Percentiles rank a stretch among this genome's conserved stretches.
Conservation (phyloP, 805 yeast genomes). For the Saccharomyces eubayanus region DNA sequence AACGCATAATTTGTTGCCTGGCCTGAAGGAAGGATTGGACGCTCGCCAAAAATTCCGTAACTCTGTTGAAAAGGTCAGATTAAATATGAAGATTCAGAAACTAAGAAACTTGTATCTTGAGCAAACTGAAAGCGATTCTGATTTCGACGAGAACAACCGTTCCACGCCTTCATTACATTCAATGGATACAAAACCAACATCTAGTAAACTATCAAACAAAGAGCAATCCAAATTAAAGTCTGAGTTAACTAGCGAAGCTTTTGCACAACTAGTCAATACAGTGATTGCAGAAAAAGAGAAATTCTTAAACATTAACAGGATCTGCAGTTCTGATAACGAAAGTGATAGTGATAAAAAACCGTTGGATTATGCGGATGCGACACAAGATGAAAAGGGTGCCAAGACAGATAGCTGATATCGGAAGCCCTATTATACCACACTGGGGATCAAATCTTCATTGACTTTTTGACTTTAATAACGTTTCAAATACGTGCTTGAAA, state of each 20-base stretch:
- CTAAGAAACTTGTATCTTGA: constrained; percentile 50
- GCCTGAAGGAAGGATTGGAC: constrained; percentile 66
- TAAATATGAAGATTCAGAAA: constrained; percentile 67
- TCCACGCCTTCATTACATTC: constrained; percentile 10
- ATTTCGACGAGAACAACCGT: constrained; percentile 20
- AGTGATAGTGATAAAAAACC: not conserved
- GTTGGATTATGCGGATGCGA: not conserved
- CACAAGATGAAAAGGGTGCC: not conserved
- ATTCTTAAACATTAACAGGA: constrained; percentile 18
- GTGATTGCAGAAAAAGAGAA: constrained; percentile 52
- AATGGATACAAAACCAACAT: constrained; percentile 2
- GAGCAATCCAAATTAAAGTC: constrained; percentile 26
- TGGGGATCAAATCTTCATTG: not conserved
- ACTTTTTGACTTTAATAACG: not conserved
- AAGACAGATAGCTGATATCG: not conserved
- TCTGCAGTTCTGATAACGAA: not conserved
- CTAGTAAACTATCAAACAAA: constrained; percentile 4
- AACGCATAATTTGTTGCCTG: constrained; percentile 63
- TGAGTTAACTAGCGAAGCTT: constrained; percentile 41
- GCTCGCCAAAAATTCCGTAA: constrained; percentile 77
- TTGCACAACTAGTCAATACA: constrained; percentile 62
- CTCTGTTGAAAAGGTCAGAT: constrained; percentile 74
- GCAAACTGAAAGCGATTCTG: constrained; percentile 35
- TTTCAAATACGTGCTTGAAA: not conserved
- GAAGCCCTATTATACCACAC: not conserved